These are phyloP conservation scores for Angomonas desouzai DNA, from an alignment of 208 protist genomes.

Conservation along the genomic window DNA sequence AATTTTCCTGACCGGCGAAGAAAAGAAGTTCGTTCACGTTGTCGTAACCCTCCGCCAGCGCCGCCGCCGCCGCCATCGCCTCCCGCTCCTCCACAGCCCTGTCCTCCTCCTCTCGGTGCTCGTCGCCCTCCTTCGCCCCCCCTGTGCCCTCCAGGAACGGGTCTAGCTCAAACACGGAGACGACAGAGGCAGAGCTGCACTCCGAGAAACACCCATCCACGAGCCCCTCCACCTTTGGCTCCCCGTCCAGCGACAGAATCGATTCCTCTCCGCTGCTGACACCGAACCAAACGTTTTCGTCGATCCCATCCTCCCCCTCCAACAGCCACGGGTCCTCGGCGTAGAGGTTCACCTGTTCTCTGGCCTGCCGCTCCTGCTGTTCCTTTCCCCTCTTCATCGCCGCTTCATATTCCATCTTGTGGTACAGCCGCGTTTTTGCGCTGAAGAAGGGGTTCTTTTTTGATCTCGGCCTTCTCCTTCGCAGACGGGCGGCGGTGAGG, in stretches of 20 bases:
- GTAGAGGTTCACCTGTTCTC: not conserved
- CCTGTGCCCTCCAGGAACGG: not conserved
- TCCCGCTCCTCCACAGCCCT: not conserved
- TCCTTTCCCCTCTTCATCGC: not conserved
- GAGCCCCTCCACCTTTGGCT: not conserved
- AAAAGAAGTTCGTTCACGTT: not conserved
- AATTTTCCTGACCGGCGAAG: not conserved
- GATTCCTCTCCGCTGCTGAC: not conserved
- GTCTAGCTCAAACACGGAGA: not conserved
- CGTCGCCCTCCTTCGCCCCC: not conserved
- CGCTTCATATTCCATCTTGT: not conserved
- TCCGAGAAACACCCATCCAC: not conserved
- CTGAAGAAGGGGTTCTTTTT: not conserved
- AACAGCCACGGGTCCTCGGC: not conserved
- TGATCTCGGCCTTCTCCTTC: too few relatives aligned
- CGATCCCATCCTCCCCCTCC: not conserved
- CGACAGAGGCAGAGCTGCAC: not conserved
- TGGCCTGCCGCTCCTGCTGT: not conserved
- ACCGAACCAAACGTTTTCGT: not conserved
- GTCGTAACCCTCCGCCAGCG: not conserved
- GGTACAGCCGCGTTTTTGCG: not conserved
- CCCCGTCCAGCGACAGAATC: not conserved
- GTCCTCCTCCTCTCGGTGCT: not conserved
- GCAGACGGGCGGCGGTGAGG: not conserved
- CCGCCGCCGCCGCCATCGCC: not conserved